These are phyloP conservation scores for Cryoendolithus antarcticus DNA, from an alignment of 2,329 filamentous ascomycete genomes.

Conservation along the genomic window DNA sequence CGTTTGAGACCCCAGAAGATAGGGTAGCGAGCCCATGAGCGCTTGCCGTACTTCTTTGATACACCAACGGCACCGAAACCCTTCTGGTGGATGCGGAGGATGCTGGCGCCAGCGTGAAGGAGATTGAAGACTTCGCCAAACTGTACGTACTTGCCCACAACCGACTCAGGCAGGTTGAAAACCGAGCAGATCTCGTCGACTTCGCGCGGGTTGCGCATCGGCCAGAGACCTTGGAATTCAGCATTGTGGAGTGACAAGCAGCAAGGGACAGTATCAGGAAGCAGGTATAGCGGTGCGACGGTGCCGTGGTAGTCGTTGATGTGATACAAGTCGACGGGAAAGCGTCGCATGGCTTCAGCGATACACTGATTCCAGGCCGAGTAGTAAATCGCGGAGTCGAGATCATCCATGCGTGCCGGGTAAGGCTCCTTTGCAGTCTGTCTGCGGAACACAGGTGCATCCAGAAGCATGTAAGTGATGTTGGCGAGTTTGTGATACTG, in stretches of 20 bases:
- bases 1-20: slow-evolving; percentile 57
- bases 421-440: slow-evolving; percentile 53
- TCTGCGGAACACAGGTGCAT: slow-evolving; percentile 53
- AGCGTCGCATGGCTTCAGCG: slow-evolving; percentile 49
- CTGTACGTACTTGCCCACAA: slow-evolving; percentile 50
- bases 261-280: slow-evolving; percentile 49
- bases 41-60: slow-evolving; percentile 55
- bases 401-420: slow-evolving; percentile 56
- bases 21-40: slow-evolving; percentile 53
- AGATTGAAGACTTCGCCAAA: slow-evolving; percentile 60
- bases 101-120: slow-evolving; percentile 53
- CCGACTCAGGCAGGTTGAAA: slow-evolving; percentile 47
- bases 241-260: slow-evolving; percentile 57
- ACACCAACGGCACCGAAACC: slow-evolving; percentile 58
- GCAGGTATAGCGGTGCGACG: slow-evolving; percentile 50
- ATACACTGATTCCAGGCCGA: slow-evolving; percentile 62
- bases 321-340: slow-evolving; percentile 52
- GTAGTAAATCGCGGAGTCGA: slow-evolving; percentile 56
- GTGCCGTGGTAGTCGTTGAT: slow-evolving; percentile 56
- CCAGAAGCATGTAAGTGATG: slow-evolving; percentile 56
- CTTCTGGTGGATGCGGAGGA: slow-evolving; percentile 53
- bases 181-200: slow-evolving; percentile 51
- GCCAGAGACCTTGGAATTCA: slow-evolving; percentile 58
- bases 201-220: slow-evolving; percentile 50
- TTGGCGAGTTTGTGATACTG: slow-evolving; percentile 53